Evolutionary conservation across 257 asterid genomes (phyloP).

Genomic region (Solanum sitiens): DNA sequence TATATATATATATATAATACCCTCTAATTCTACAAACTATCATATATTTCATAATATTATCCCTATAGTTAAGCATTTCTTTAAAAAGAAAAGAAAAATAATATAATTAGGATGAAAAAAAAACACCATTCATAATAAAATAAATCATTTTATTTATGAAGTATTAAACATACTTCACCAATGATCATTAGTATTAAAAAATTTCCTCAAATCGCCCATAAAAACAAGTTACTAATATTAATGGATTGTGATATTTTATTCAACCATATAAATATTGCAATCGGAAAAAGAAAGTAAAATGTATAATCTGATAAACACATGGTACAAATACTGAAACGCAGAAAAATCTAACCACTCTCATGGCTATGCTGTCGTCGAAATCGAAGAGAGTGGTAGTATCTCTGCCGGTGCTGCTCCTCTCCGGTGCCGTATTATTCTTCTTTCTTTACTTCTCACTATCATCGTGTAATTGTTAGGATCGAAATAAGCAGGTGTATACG

Average conservation of each 20-base stretch:
- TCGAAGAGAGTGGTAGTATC: slow-evolving; percentile 66
- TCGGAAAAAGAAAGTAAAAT: not conserved
- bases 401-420: slow-evolving; percentile 49
- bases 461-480: not conserved
- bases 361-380: slow-evolving; percentile 22
- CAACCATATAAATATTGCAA: not conserved
- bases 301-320: not conserved
- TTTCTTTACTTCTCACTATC: slow-evolving; percentile 35
- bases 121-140: no score
- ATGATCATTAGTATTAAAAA: no score
- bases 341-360: not conserved
- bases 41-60: no score
- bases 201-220: not conserved
- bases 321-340: not conserved
- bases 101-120: no score
- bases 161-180: not conserved
- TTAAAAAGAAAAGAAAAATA: no score
- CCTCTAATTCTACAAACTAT: no score
- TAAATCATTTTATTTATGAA: no score
- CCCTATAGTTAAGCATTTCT: no score
- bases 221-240: not conserved
- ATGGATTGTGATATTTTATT: not conserved
- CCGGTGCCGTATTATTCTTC: slow-evolving; percentile 34
- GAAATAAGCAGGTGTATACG: no score
- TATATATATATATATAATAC: no score